phyloP scores from a whole-genome alignment of 2,329 filamentous ascomycete species.

The Alternaria sp. region DNA sequence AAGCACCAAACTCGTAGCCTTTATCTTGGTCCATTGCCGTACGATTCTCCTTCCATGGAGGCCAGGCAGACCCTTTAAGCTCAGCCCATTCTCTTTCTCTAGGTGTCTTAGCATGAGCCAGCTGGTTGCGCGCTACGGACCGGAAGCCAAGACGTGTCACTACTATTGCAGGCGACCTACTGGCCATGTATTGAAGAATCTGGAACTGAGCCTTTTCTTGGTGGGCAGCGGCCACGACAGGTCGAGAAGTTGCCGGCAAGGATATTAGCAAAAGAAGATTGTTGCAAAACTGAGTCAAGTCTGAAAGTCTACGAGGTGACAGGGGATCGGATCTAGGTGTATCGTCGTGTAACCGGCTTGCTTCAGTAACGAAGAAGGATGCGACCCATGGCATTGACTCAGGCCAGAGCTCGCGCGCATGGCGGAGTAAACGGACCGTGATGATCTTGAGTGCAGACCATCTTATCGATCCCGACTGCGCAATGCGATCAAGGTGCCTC shows the following conservation, averaged over 20 bases:
- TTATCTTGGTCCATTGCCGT: constrained; percentile 68
- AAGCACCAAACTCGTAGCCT: constrained; percentile 64
- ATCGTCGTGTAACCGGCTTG: constrained; percentile 28
- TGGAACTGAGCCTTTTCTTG: constrained; percentile 67
- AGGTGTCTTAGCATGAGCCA: constrained; percentile 65
- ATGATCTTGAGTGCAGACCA: constrained; percentile 41
- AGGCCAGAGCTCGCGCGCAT: constrained; percentile 44
- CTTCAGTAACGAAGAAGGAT: constrained; percentile 38
- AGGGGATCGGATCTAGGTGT: background rate
- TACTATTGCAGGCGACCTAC: constrained; percentile 61
- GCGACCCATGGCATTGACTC: constrained; percentile 46
- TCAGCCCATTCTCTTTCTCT: constrained; percentile 66
- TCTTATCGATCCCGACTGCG: constrained; percentile 23
- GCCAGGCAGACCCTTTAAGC: constrained; percentile 69
- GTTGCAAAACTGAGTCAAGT: constrained; percentile 58
- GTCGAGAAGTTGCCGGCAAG: constrained; percentile 57
- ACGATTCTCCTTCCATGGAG: constrained; percentile 70
- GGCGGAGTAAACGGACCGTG: constrained; percentile 39
- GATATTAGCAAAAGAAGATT: constrained; percentile 59
- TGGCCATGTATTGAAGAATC: constrained; percentile 65
- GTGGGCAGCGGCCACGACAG: constrained; percentile 58
- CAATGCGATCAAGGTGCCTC: constrained; percentile 34
- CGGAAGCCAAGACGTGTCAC: constrained; percentile 67
- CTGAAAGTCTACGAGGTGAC: constrained; percentile 22
- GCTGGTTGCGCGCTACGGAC: constrained; percentile 64